Base-by-base conservation (phyloP, 768 basidiomycete genomes). In the Saitozyma podzolica region DNA sequence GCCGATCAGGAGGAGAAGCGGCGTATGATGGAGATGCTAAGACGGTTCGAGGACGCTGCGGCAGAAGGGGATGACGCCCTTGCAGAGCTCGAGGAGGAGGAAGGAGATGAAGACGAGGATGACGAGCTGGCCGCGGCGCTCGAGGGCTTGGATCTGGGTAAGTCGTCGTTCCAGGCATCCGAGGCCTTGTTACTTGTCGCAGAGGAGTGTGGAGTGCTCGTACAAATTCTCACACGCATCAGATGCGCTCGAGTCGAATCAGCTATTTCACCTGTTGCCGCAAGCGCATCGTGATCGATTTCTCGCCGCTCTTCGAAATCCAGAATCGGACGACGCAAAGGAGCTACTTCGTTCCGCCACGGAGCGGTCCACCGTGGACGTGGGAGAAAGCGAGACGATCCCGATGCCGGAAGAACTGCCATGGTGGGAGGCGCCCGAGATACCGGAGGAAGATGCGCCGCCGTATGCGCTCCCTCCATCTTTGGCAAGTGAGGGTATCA, bases 1-100 rank as follows among this genome's bases (percentile, higher is more conserved):
- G 74, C 66, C 0, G 80, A 67, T 6, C 62, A 76, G 48, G 78
- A 69, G 17, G 70, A 75, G 59, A 79, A 81, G 56, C 75, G 67
- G 59, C 67, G 58, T 41, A 78, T 77, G 70, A 72, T 75, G 39
- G 78, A 72, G 51, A 76, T 66, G 63, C 74, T 80, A 10, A 72
- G 67, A 20, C 48, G 72, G 8, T 64, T 73, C 64, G 64, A 78
- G 67, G 61, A 79, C 55, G 57, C 74, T 13, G 61, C 70, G 48
- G 48, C 59, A 20, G 63, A 69, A 5, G 63, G 62, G 51, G 39
- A 58, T 47, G 56, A 64, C 0, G 37, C 61, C 50, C 16, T 70
- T 55, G 48, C 58, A 39, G 65, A 66, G 39, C 40, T 73, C 40
- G 40, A 75, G 54, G 53, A 69, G 48, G 69, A 78, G 65, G 75